Conservation (phyloP, 306 rosid genomes). For the Begonia masoniana region DNA sequence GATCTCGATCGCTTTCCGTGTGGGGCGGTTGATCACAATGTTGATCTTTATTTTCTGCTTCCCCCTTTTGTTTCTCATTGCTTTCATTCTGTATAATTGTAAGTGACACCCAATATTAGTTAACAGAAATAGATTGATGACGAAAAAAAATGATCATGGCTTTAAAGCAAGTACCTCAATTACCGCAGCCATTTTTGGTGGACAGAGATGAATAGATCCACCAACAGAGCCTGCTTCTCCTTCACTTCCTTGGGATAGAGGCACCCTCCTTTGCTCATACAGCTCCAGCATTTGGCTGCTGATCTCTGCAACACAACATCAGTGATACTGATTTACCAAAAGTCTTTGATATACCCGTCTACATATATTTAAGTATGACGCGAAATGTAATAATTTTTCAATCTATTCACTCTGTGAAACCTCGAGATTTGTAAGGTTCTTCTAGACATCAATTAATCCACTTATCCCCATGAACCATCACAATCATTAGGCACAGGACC, state of each 20-base stretch:
- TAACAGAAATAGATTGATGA: constrained; percentile 24
- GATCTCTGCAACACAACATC: constrained; percentile 55
- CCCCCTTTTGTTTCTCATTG: constrained; percentile 44
- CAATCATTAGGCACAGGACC: too few species aligned
- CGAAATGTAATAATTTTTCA: too few species aligned
- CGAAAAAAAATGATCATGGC: constrained; percentile 37
- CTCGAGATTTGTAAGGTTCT: too few species aligned
- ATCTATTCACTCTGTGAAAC: too few species aligned
- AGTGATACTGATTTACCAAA: too few species aligned
- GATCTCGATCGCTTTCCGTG: constrained; percentile 16
- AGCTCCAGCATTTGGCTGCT: constrained; percentile 98
- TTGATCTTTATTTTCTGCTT: constrained; percentile 38
- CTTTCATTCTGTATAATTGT: constrained; percentile 30
- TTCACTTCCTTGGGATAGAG: constrained; percentile 46
- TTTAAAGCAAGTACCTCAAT: constrained; percentile 52
- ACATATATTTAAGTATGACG: too few species aligned
- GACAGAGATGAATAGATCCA: constrained; percentile 30
- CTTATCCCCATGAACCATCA: too few species aligned
- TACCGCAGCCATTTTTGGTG: constrained; percentile 27
- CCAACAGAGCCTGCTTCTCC: constrained; percentile 53
- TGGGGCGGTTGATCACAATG: constrained; percentile 15
- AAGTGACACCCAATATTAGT: constrained; percentile 33
- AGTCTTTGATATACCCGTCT: too few species aligned
- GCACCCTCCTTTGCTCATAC: constrained; percentile 78
- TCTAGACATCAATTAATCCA: too few species aligned